phyloP scores from a whole-genome alignment of 129 eudicot species.

The Arctium lappa region DNA sequence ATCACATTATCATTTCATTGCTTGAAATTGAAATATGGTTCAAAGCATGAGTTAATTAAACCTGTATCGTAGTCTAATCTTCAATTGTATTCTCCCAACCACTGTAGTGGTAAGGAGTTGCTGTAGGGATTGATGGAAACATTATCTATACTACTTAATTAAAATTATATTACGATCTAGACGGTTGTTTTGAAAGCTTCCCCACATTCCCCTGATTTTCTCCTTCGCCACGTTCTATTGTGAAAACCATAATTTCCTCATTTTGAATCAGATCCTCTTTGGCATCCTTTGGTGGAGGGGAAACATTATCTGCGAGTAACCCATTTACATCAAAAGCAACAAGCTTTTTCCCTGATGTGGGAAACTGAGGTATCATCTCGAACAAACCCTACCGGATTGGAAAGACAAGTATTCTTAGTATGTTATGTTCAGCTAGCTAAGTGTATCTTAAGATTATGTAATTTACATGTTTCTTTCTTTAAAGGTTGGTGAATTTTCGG shows the following conservation, averaged over 20 bases:
- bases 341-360: slow-evolving; percentile 54
- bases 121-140: not conserved
- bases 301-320: slow-evolving; percentile 67
- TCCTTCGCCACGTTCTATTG: too few relatives aligned
- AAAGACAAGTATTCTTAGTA: not conserved
- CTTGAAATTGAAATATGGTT: too few relatives aligned
- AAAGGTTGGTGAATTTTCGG: slow-evolving; percentile 98
- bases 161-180: too few relatives aligned
- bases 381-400: not conserved
- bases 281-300: slow-evolving; percentile 44
- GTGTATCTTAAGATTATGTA: not conserved
- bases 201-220: too few relatives aligned
- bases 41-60: too few relatives aligned
- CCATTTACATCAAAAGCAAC: slow-evolving; percentile 83
- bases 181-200: too few relatives aligned
- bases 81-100: not conserved
- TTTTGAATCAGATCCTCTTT: slow-evolving; percentile 28
- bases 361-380: slow-evolving; percentile 20
- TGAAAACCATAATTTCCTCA: too few relatives aligned
- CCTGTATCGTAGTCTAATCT: not conserved
- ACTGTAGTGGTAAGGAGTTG: not conserved
- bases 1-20: not conserved
- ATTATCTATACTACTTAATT: too few relatives aligned
- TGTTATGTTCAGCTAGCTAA: not conserved
- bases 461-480: slow-evolving; percentile 15